Percentiles rank a stretch among this genome's conserved stretches.
These are phyloP conservation scores for Vigna radiata DNA, from an alignment of 306 rosid genomes.

Conservation along the genomic window DNA sequence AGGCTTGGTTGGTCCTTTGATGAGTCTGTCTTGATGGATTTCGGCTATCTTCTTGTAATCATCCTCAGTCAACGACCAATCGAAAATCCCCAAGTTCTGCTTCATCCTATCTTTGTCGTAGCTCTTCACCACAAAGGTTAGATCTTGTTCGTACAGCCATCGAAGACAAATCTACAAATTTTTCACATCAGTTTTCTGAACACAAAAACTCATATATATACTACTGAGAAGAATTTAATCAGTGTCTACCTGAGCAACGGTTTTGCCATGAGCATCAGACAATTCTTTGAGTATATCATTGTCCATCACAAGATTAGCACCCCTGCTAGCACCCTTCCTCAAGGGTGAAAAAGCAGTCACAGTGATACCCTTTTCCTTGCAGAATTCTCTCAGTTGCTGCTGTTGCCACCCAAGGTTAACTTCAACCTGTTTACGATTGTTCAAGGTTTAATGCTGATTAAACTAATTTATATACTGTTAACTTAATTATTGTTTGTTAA, in stretches of 20 bases:
- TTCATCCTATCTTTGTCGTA: constrained; percentile 58
- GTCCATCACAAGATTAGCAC: constrained; percentile 50
- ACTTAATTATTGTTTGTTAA: not conserved
- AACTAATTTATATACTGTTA: not conserved
- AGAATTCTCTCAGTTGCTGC: constrained; percentile 48
- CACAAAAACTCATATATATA: not conserved
- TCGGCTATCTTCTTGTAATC: constrained; percentile 53
- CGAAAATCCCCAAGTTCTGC: constrained; percentile 53
- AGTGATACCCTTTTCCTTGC: constrained; percentile 49
- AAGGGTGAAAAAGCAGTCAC: constrained; percentile 58
- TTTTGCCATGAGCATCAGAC: constrained; percentile 53
- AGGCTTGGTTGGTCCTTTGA: constrained; percentile 61
- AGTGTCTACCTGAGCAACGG: constrained; percentile 50
- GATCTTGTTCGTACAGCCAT: constrained; percentile 56
- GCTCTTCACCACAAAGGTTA: constrained; percentile 52
- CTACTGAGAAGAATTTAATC: not conserved
- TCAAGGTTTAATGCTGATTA: not conserved
- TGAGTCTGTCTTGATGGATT: constrained; percentile 53
- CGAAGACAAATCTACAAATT: constrained; percentile 35
- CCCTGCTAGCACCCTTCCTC: constrained; percentile 55
- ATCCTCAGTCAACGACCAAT: constrained; percentile 48
- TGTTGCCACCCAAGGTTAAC: constrained; percentile 56
- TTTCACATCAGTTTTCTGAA: not conserved
- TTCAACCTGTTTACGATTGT: constrained; percentile 44
- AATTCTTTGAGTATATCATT: constrained; percentile 52